Conservation (phyloP, 768 basidiomycete genomes). For the Phlebiopsis gigantea region DNA sequence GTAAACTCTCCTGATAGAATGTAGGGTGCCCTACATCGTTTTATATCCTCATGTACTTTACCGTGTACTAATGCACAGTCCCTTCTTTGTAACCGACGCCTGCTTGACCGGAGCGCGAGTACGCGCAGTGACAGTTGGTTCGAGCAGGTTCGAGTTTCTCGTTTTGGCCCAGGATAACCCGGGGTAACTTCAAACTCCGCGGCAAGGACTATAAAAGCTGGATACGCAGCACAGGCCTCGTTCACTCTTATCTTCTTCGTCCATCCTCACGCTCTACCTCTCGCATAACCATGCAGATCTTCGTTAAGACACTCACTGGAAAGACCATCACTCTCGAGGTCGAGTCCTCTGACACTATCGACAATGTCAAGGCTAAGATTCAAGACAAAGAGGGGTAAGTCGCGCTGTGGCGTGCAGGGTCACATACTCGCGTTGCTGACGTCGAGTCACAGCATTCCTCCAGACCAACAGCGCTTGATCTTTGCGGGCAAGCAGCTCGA, state of each 20-base stretch:
- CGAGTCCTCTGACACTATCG: constrained; percentile 66
- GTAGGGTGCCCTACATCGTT: not conserved
- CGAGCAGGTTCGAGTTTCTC: constrained; percentile 6
- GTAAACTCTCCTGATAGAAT: constrained; percentile 2
- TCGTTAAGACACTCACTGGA: constrained; percentile 58
- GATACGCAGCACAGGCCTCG: not conserved
- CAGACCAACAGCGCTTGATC: constrained; percentile 75
- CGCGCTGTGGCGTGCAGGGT: not conserved
- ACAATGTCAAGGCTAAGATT: constrained; percentile 76
- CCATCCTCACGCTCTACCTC: not conserved
- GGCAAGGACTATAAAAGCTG: constrained; percentile 2
- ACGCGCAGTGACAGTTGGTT: not conserved
- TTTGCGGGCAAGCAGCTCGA: constrained; percentile 83
- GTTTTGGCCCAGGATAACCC: not conserved
- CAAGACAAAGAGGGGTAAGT: constrained; percentile 82
- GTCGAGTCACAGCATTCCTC: constrained; percentile 52
- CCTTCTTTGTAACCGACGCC: not conserved
- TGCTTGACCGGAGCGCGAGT: not conserved
- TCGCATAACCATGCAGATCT: constrained; percentile 41
- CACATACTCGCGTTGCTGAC: not conserved
- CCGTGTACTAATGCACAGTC: not conserved
- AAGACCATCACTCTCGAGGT: constrained; percentile 78
- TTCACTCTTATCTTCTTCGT: constrained; percentile 2
- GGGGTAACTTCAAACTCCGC: constrained; percentile 9
- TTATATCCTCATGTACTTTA: not conserved